phyloP scores from a whole-genome alignment of 2,329 filamentous ascomycete species.

The Fusarium hainanense region DNA sequence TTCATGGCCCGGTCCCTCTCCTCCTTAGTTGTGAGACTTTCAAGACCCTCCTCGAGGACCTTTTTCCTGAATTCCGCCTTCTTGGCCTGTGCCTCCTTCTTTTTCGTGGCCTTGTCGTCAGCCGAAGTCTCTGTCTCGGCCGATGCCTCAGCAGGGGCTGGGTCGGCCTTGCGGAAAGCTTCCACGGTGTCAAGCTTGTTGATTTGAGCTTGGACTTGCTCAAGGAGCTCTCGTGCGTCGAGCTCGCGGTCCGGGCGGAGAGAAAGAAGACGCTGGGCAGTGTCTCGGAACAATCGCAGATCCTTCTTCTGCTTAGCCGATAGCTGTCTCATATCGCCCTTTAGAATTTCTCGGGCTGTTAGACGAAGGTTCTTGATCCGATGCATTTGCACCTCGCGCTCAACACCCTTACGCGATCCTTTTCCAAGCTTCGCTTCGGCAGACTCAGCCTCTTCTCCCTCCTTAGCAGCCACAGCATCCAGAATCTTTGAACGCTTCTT shows the following conservation, averaged over 20 bases:
- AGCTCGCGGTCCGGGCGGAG: constrained; percentile 49
- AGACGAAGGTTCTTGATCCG: constrained; percentile 45
- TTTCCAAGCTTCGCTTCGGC: constrained; percentile 32
- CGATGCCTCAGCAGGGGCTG: constrained; percentile 16
- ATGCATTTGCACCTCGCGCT: constrained; percentile 44
- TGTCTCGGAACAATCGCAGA: constrained; percentile 76
- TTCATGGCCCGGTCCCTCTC: constrained; percentile 47
- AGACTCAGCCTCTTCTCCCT: constrained; percentile 37
- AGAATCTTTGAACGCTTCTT: constrained; percentile 35
- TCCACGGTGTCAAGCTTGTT: constrained; percentile 49
- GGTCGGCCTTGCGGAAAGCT: constrained; percentile 47
- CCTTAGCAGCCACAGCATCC: constrained; percentile 32
- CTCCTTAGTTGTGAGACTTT: constrained; percentile 50
- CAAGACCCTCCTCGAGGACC: constrained; percentile 51
- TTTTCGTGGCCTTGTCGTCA: constrained; percentile 29
- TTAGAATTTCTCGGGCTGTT: constrained; percentile 50
- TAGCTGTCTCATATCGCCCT: constrained; percentile 62
- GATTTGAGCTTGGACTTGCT: constrained; percentile 50
- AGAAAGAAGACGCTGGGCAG: constrained; percentile 70
- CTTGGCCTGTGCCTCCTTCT: constrained; percentile 36
- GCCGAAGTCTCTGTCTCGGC: constrained; percentile 3
- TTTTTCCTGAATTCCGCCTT: constrained; percentile 46
- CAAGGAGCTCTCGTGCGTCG: constrained; percentile 47
- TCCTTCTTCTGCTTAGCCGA: constrained; percentile 79
- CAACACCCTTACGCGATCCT: constrained; percentile 33